These are phyloP conservation scores for Plasmodium knowlesi DNA, from an alignment of 169 alveolate genomes.

Conservation along the genomic window DNA sequence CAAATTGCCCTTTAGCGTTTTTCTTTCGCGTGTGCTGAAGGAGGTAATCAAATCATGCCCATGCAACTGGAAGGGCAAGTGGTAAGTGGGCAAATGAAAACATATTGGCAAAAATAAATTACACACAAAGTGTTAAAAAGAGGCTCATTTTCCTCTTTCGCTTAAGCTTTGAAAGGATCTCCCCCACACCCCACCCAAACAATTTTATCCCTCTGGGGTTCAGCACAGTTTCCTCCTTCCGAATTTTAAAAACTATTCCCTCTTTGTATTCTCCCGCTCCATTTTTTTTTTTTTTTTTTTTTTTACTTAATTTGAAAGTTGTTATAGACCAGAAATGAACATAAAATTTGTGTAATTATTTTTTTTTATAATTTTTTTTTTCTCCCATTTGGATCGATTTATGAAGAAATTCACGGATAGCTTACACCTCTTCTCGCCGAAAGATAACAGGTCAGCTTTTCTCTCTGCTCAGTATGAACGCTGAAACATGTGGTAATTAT, in stretches of 20 bases:
- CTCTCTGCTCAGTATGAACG: neutral
- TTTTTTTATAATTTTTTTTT: slow-evolving; percentile 4
- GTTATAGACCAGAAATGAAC: slow-evolving; percentile 46
- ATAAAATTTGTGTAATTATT: slow-evolving; percentile 32
- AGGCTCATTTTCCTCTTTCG: neutral
- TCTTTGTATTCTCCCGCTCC: neutral
- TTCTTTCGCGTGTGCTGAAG: neutral
- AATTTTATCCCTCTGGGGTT: neutral
- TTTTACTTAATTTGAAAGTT: slow-evolving; percentile 17
- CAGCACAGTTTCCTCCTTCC: neutral
- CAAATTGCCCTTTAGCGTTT: neutral
- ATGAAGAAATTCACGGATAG: slow-evolving; percentile 65
- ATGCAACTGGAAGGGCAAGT: neutral
- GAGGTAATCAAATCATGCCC: neutral
- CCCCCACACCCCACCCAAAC: neutral
- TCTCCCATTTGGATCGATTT: slow-evolving; percentile 15
- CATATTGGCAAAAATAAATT: neutral
- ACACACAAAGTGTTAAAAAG: neutral
- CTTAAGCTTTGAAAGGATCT: neutral
- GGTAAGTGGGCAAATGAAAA: neutral
- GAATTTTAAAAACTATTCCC: neutral
- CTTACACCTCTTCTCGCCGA: slow-evolving; percentile 51
- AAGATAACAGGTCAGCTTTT: slow-evolving; percentile 26
- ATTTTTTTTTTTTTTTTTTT: slow-evolving; percentile 3
- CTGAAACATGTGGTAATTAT: neutral